Percentiles rank a stretch among this genome's conserved stretches.
Evolutionary conservation across 1,139 yeast species (phyloP).

Genomic region (Kluyveromyces sp.): DNA sequence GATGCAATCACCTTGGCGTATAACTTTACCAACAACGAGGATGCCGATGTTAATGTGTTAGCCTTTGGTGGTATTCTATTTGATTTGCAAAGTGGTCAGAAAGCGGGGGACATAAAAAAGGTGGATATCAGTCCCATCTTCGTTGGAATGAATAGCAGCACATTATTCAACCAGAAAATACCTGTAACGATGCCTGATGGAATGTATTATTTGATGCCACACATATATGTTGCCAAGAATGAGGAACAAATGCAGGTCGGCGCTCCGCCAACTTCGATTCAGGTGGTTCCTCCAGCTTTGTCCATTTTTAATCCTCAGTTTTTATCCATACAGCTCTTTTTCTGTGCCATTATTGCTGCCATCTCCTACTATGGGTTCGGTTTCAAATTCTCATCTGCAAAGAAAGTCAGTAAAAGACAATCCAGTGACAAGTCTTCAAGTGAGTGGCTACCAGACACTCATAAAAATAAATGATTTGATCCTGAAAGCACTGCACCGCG

Average conservation of each 20-base stretch:
- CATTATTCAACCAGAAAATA: conserved; percentile 46
- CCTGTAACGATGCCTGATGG: conserved; percentile 52
- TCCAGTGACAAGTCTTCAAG: conserved; percentile 37
- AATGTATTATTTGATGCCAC: conserved; percentile 56
- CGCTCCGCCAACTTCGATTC: conserved; percentile 51
- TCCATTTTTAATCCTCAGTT: conserved; percentile 71
- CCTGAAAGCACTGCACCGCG: no score
- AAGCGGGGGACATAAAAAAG: conserved; percentile 56
- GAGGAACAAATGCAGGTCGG: conserved; percentile 51
- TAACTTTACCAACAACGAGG: conserved; percentile 52
- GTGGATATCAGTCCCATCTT: conserved; percentile 57
- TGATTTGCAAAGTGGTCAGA: conserved; percentile 47
- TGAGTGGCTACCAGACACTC: conserved; percentile 54
- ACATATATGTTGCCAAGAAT: conserved; percentile 46
- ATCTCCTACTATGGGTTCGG: conserved; percentile 41
- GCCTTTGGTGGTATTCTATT: conserved; percentile 72
- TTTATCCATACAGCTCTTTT: conserved; percentile 51
- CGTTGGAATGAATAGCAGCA: conserved; percentile 45
- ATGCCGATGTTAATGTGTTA: conserved; percentile 45
- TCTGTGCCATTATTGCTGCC: conserved; percentile 45
- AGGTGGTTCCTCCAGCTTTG: conserved; percentile 57
- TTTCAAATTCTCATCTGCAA: conserved; percentile 35
- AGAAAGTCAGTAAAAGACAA: conserved; percentile 18
- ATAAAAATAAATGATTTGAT: no score
- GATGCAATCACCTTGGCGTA: conserved; percentile 52